phyloP scores from a whole-genome alignment of 805 yeast genomes.

The Metschnikowia matae region DNA sequence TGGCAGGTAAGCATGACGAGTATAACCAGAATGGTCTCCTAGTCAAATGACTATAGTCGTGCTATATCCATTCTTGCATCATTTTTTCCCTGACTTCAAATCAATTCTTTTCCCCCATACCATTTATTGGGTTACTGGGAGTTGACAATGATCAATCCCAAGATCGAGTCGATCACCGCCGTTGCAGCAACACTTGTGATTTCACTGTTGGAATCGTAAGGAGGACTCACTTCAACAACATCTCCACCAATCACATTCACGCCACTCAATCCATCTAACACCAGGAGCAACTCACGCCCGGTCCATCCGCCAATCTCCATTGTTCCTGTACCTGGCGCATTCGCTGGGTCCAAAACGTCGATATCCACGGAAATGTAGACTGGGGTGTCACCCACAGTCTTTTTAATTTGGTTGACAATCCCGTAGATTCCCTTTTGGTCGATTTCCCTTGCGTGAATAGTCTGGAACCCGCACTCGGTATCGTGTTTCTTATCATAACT shows the following conservation, averaged over 20 bases:
- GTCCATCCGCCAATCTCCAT: constrained; percentile 74
- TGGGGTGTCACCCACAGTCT: constrained; percentile 35
- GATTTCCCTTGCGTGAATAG: constrained; percentile 45
- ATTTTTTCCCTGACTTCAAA: neutral
- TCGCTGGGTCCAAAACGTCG: constrained; percentile 69
- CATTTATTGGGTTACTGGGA: neutral
- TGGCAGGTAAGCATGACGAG: no score
- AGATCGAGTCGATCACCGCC: constrained; percentile 51
- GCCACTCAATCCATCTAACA: constrained; percentile 57
- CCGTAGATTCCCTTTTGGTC: constrained; percentile 38
- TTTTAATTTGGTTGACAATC: constrained; percentile 33
- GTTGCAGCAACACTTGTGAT: constrained; percentile 64
- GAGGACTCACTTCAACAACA: constrained; percentile 70
- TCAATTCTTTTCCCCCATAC: neutral
- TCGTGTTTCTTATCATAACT: constrained; percentile 42
- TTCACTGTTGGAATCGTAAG: constrained; percentile 57
- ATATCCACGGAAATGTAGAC: constrained; percentile 48
- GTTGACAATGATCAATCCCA: constrained; percentile 39
- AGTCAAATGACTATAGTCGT: no score
- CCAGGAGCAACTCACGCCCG: constrained; percentile 52
- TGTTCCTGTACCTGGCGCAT: constrained; percentile 79
- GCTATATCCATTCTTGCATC: no score
- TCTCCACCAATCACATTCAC: constrained; percentile 69
- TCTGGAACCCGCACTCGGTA: constrained; percentile 45
- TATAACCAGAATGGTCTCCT: no score